phyloP scores from a whole-genome alignment of 2,329 filamentous ascomycete species.

The Claviceps cyperi region DNA sequence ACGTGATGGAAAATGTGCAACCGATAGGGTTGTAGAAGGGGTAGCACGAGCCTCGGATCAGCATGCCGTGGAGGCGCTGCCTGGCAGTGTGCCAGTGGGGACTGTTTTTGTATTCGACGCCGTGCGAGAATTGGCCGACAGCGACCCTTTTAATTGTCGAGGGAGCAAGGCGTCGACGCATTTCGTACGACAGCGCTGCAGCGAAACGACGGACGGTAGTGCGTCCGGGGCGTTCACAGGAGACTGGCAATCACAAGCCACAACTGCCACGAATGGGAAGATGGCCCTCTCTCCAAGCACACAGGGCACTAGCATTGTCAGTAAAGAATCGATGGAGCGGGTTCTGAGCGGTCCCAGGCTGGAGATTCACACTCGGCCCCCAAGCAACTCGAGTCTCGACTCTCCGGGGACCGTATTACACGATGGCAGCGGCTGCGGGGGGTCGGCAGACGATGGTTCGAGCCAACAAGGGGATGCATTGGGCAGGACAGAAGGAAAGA shows the following conservation, averaged over 20 bases:
- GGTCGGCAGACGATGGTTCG: constrained; percentile 16
- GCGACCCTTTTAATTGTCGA: constrained; percentile 31
- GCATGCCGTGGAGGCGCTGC: background rate
- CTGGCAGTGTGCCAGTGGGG: constrained; percentile 22
- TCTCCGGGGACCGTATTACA: constrained; percentile 13
- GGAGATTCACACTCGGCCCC: constrained; percentile 25
- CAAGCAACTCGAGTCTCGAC: constrained; percentile 17
- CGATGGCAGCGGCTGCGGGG: constrained; percentile 7
- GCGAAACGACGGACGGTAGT: constrained; percentile 48
- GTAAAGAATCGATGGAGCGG: constrained; percentile 41
- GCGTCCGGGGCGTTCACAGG: constrained; percentile 36
- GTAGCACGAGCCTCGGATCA: constrained; percentile 9
- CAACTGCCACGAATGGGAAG: constrained; percentile 48
- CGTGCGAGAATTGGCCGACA: constrained; percentile 32
- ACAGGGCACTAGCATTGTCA: constrained; percentile 50
- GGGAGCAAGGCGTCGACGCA: constrained; percentile 24
- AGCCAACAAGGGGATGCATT: constrained; percentile 26
- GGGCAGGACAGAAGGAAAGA: constrained; percentile 32
- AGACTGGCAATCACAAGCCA: constrained; percentile 49
- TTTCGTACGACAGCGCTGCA: constrained; percentile 38
- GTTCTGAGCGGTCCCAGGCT: constrained; percentile 27
- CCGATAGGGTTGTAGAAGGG: constrained; percentile 11
- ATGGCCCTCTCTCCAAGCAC: constrained; percentile 52
- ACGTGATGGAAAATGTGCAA: constrained; percentile 8
- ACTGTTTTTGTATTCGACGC: constrained; percentile 29